Evolutionary conservation across 192 early-diverging fungal species (phyloP).

Genomic region (Linnemannia hyalina): DNA sequence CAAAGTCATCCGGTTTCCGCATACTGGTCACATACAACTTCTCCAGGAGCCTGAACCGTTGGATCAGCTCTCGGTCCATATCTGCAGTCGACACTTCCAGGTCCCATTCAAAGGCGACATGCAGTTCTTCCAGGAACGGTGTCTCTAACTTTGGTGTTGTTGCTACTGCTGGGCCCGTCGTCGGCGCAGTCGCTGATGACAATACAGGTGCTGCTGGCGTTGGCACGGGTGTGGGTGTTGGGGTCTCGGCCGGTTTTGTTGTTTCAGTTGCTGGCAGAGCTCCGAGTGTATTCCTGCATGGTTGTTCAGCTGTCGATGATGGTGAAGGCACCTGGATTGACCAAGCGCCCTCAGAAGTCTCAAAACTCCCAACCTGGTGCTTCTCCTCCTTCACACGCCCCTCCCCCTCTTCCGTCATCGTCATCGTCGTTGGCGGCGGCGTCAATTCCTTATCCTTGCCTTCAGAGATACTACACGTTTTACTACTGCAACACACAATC

Average conservation of each 20-base stretch:
- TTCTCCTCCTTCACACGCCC: neutral
- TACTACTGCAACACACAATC: neutral
- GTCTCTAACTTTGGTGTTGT: constrained; percentile 13
- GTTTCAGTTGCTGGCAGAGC: neutral
- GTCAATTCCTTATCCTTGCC: no score
- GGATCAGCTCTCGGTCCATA: constrained; percentile 29
- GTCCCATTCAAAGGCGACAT: constrained; percentile 17
- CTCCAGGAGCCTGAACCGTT: constrained; percentile 39
- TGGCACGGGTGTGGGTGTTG: neutral
- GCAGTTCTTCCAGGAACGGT: constrained; percentile 33
- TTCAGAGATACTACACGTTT: neutral
- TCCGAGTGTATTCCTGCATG: neutral
- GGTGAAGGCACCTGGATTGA: neutral
- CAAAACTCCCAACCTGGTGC: neutral
- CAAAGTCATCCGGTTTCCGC: constrained; percentile 11
- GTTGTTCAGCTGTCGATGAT: neutral
- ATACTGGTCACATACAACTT: constrained; percentile 19
- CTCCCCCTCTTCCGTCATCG: neutral
- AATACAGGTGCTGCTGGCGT: neutral
- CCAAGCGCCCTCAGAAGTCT: neutral
- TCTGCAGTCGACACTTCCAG: constrained; percentile 13
- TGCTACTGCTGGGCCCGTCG: neutral
- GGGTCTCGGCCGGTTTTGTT: neutral
- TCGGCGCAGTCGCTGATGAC: neutral
- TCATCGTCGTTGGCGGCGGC: neutral